A percentile compares a stretch with the other conserved stretches of the same genome.
Evolutionary conservation across 108 stramenopile genomes (phyloP).

Genomic region (Cyclotella atomus): DNA sequence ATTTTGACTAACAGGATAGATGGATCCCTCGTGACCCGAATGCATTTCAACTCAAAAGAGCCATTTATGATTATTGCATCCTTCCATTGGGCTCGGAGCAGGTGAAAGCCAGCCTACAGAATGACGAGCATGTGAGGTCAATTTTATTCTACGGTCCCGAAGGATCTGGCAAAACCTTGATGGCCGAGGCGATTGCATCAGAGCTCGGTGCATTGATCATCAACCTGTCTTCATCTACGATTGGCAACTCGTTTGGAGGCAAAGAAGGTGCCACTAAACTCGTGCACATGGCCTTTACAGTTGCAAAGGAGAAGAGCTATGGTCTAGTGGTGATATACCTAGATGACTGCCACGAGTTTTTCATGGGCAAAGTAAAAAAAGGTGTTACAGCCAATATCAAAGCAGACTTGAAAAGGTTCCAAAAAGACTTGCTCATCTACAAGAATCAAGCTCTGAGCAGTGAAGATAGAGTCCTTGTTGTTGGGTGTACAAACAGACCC

Average conservation of each 20-base stretch:
- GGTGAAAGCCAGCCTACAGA: constrained; percentile 41
- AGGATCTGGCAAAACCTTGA: constrained; percentile 79
- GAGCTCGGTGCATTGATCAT: constrained; percentile 82
- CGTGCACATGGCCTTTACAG: constrained; percentile 80
- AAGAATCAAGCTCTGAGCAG: constrained; percentile 72
- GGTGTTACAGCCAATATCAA: constrained; percentile 41
- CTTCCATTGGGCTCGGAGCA: constrained; percentile 61
- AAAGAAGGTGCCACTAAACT: constrained; percentile 73
- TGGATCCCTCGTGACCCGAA: constrained; percentile 78
- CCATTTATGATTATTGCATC: constrained; percentile 76
- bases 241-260: constrained; percentile 64
- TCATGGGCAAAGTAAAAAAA: constrained; percentile 58
- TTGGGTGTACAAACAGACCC: constrained; percentile 73
- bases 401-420: constrained; percentile 58
- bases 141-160: constrained; percentile 80
- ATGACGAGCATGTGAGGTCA: constrained; percentile 55
- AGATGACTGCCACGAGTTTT: constrained; percentile 77
- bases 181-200: constrained; percentile 82
- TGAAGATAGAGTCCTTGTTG: constrained; percentile 75
- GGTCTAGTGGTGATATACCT: constrained; percentile 83
- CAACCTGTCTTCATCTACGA: constrained; percentile 66
- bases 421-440: constrained; percentile 81
- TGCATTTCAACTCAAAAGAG: constrained; percentile 71
- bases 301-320: constrained; percentile 75
- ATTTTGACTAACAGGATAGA: constrained; percentile 14